A percentile compares a stretch with the other conserved stretches of the same genome.
phyloP scores from a whole-genome alignment of 2,329 filamentous ascomycete genomes.

The Neofusicoccum sp. region DNA sequence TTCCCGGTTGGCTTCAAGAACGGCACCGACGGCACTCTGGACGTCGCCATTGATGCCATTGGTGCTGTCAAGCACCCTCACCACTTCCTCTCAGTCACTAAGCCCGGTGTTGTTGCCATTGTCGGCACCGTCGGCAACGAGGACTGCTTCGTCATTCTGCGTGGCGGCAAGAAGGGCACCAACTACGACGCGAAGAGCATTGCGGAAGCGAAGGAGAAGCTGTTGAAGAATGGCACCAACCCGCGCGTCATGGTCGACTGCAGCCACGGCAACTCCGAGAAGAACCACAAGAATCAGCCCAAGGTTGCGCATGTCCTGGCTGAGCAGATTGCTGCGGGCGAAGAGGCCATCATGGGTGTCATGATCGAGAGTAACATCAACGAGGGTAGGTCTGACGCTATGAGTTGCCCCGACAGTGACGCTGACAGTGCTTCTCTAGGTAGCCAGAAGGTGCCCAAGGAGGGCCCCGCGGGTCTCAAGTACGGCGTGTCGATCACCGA shows the following conservation, averaged over 20 bases:
- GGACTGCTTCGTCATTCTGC: constrained; percentile 93
- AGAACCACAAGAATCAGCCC: constrained; percentile 96
- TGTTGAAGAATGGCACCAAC: constrained; percentile 70
- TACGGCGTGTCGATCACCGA: constrained; percentile 97
- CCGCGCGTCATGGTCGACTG: constrained; percentile 95
- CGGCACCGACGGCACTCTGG: constrained; percentile 86
- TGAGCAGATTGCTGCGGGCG: constrained; percentile 80
- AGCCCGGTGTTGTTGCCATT: constrained; percentile 91
- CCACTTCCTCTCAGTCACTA: constrained; percentile 96
- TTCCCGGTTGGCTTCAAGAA: constrained; percentile 99
- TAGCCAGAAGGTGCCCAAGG: constrained; percentile 84
- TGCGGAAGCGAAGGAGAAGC: constrained; percentile 73
- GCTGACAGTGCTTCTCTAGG: constrained; percentile 47
- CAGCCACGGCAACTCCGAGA: constrained; percentile 92
- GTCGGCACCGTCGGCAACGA: constrained; percentile 93
- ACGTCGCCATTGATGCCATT: constrained; percentile 92
- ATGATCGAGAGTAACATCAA: constrained; percentile 99
- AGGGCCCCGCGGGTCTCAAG: constrained; percentile 80
- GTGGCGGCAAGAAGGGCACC: constrained; percentile 87
- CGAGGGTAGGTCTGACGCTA: constrained; percentile 62
- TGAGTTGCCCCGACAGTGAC: neutral
- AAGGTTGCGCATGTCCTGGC: constrained; percentile 82
- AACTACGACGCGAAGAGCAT: constrained; percentile 91
- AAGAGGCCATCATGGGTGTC: constrained; percentile 87
- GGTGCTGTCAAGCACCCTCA: constrained; percentile 88